phyloP scores from a whole-genome alignment of 306 rosid species.

The Sindora glabra region DNA sequence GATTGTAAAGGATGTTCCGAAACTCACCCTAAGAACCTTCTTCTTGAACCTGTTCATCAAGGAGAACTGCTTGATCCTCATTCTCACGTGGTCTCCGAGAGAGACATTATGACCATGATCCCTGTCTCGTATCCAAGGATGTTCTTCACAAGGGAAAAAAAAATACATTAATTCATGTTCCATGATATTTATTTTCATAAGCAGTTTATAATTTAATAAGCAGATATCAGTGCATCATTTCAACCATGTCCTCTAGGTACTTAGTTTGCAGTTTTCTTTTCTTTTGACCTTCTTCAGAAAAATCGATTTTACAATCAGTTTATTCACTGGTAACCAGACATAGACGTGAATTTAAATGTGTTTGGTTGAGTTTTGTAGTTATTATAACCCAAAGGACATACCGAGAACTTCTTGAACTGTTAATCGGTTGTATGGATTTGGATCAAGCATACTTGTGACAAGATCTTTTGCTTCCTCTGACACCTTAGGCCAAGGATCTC shows the following conservation, averaged over 20 bases:
- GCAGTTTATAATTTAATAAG: no score
- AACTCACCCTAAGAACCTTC: constrained; percentile 85
- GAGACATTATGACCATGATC: constrained; percentile 46
- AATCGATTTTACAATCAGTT: constrained; percentile 26
- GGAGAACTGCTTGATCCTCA: constrained; percentile 84
- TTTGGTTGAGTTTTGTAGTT: no score
- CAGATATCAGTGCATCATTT: no score
- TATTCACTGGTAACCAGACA: no score
- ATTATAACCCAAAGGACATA: constrained; percentile 38
- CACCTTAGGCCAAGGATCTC: constrained; percentile 90
- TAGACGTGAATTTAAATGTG: no score
- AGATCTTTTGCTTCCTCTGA: constrained; percentile 75
- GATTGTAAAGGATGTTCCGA: neutral
- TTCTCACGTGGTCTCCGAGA: constrained; percentile 73
- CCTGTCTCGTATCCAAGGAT: constrained; percentile 68
- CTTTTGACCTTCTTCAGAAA: no score
- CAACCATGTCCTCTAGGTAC: no score
- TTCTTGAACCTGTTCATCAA: constrained; percentile 90
- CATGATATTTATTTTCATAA: no score
- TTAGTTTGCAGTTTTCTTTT: no score
- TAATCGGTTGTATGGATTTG: constrained; percentile 64
- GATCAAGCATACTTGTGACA: constrained; percentile 75
- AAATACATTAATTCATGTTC: no score
- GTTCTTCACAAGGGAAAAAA: constrained; percentile 37
- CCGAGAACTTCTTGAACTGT: constrained; percentile 84